phyloP scores from a whole-genome alignment of 2,329 filamentous ascomycete species.

The Paecilomyces sp. region DNA sequence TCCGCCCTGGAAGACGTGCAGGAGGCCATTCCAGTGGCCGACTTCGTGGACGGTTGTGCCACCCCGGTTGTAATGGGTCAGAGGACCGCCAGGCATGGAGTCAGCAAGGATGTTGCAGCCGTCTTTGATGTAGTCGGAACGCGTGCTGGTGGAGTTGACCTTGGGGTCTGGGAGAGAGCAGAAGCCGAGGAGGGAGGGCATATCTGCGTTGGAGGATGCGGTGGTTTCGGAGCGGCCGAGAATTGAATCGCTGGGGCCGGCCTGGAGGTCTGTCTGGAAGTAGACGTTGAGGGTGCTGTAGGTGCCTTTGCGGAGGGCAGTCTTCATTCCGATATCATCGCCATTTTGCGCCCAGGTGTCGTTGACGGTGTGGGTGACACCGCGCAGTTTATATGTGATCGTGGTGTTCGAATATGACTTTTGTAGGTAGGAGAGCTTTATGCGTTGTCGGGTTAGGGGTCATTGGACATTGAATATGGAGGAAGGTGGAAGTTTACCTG shows the following conservation, averaged over 20 bases:
- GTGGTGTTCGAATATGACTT: conserved; percentile 37
- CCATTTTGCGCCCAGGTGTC: conserved; percentile 47
- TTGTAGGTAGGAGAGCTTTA: conserved; percentile 34
- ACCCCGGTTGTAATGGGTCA: conserved; percentile 43
- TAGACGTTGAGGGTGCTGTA: conserved; percentile 53
- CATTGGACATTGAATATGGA: background rate
- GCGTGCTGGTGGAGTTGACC: conserved; percentile 29
- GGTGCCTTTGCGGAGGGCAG: conserved; percentile 44
- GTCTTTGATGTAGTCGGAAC: conserved; percentile 41
- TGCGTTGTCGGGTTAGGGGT: too few relatives aligned
- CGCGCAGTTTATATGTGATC: conserved; percentile 45
- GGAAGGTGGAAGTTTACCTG: conserved; percentile 20
- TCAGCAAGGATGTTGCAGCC: conserved; percentile 52
- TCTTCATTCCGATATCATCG: conserved; percentile 47
- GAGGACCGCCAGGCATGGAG: conserved; percentile 47
- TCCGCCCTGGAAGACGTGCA: conserved; percentile 38
- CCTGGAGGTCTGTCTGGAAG: conserved; percentile 49
- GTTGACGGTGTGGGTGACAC: conserved; percentile 46
- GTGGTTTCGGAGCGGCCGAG: conserved; percentile 18
- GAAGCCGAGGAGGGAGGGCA: conserved; percentile 42
- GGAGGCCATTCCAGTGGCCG: conserved; percentile 40
- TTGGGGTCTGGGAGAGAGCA: conserved; percentile 44
- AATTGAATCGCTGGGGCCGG: conserved; percentile 15
- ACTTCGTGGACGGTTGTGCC: conserved; percentile 42
- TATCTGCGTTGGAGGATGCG: conserved; percentile 7